A percentile compares a stretch with the other conserved stretches of the same genome.
phyloP scores from a whole-genome alignment of 345 rosid species.

The Citrus reticulata region DNA sequence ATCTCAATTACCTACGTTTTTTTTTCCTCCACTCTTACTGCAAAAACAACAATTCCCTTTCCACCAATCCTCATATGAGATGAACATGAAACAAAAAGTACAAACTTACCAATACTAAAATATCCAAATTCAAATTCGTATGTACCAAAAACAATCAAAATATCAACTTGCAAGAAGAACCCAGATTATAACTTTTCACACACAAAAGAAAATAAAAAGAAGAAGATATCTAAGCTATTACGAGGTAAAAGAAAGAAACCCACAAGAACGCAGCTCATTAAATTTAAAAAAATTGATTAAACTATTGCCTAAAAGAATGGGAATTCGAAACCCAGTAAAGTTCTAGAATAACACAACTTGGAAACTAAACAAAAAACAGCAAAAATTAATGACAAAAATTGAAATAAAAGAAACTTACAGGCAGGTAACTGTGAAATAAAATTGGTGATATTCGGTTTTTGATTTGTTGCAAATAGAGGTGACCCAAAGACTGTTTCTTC shows the following conservation, averaged over 20 bases:
- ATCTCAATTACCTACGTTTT: neutral
- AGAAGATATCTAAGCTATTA: neutral
- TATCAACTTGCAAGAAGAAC: neutral
- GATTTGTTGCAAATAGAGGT: neutral
- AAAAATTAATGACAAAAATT: neutral
- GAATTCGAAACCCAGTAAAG: neutral
- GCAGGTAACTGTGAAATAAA: neutral
- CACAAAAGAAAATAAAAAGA: neutral
- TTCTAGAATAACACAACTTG: neutral
- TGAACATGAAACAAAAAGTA: neutral
- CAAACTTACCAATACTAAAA: neutral
- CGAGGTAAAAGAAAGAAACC: neutral
- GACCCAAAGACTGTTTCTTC: constrained; percentile 8
- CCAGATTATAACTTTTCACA: neutral
- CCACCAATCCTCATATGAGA: neutral
- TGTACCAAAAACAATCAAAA: neutral
- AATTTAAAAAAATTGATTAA: constrained; percentile 5
- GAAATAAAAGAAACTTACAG: neutral
- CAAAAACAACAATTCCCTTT: constrained; percentile 5
- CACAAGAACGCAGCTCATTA: neutral
- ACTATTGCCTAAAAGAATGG: neutral
- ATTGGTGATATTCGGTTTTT: constrained; percentile 1
- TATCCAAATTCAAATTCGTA: neutral
- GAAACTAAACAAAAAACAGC: neutral
- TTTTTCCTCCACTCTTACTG: neutral